Evolutionary conservation across 768 basidiomycete species (phyloP).

Genomic region (Hericium rajendrae): DNA sequence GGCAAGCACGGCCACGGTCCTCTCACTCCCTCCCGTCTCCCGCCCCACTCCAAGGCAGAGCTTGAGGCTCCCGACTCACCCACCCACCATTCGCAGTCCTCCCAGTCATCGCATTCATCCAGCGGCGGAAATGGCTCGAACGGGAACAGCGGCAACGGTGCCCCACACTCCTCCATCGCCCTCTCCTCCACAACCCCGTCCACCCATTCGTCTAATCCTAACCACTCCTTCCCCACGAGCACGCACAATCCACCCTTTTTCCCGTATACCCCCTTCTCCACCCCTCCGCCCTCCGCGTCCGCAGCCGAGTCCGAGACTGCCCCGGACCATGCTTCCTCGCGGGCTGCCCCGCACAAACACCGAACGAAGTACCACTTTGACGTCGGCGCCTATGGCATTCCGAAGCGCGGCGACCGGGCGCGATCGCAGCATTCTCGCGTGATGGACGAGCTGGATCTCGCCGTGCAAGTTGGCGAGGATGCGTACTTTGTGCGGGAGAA

Average conservation of each 20-base stretch:
- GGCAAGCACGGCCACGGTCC: conserved; percentile 19
- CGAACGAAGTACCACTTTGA: conserved; percentile 43
- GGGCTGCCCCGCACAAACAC: conserved; percentile 20
- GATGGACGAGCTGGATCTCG: conserved; percentile 31
- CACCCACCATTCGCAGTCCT: background rate
- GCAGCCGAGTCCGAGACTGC: conserved; percentile 11
- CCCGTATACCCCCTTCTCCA: conserved; percentile 30
- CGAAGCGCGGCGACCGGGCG: conserved; percentile 34
- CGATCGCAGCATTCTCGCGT: conserved; percentile 11
- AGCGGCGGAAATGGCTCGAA: conserved; percentile 18
- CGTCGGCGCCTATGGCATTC: conserved; percentile 78
- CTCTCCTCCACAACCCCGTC: conserved; percentile 24
- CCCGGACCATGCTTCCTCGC: conserved; percentile 10
- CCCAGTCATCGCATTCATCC: background rate
- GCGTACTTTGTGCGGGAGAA: conserved; percentile 78
- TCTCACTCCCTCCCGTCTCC: conserved; percentile 33
- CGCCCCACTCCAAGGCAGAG: conserved; percentile 38
- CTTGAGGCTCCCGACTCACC: conserved; percentile 23
- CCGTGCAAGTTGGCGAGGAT: conserved; percentile 86
- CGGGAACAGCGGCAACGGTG: conserved; percentile 19
- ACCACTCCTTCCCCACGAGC: conserved; percentile 22
- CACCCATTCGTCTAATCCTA: background rate
- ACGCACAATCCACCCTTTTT: conserved; percentile 20
- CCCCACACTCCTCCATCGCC: conserved; percentile 32
- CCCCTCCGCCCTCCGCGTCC: conserved; percentile 25